Base-by-base conservation (phyloP, 805 yeast species). In the Candida tallmaniae region DNA sequence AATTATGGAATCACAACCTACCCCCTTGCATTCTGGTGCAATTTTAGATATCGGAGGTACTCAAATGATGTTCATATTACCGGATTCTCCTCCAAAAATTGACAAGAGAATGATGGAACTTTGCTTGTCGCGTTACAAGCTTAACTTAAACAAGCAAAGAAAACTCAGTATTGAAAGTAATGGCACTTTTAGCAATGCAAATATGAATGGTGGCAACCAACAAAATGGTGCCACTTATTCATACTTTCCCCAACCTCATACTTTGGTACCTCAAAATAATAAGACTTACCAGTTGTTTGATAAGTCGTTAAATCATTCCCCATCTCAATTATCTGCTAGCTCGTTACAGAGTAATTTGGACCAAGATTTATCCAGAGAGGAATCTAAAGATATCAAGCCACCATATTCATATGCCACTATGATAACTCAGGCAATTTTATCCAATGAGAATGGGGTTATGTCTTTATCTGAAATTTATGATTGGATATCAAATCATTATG, bases 31-130 rank as follows among this genome's bases (percentile, higher is more conserved):
- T 34, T 81, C 94, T 2, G 98, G 98, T n/a, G 84, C 90, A 27
- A 78, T 93, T 12, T 61, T 93, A 38, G 99, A 93, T 50, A 80
- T 93, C 29, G 97, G 97, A 12, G 97, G 97, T 5, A 88, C 96
- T 8, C 97, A 93, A 60, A 93, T 93, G 97, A 90, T 93, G 95
- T 93, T 93, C 54, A 93, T 93, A 24, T 67, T 93, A 45, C 99
- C 99, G 2, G 97, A 89, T 55, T 78, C 85, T 4, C 76, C 78
- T 9, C 96, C 96, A 3, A 63, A 60, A 22, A 70, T 89, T 6
- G 74, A 83, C 42, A 69, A 59, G 27, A 60, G 62, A 31, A 66
- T 75, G 55, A 54, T 71, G 36, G 46, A 54, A 27, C 53, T 58
- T 32, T 58, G 74, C 36, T 48, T 65, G 38, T 34, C 54, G 2